phyloP scores from a whole-genome alignment of 345 rosid genomes.

The Chamaenerion angustifolium region DNA sequence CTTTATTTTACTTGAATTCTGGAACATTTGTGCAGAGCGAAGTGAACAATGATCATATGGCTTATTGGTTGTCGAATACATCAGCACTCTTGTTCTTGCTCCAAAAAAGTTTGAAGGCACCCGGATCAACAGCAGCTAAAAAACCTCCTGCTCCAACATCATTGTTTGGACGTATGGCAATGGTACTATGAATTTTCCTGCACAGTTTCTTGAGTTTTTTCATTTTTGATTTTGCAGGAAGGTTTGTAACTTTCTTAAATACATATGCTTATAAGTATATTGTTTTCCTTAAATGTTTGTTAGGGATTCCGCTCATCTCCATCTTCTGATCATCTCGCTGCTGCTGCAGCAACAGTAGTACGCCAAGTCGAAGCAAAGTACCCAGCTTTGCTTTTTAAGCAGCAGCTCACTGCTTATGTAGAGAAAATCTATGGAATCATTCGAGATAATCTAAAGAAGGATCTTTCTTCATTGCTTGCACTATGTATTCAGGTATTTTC shows the following conservation, averaged over 20 bases:
- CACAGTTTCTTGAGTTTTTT: not conserved
- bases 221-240: too few species aligned
- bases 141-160: conserved; percentile 72
- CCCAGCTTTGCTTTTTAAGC: conserved; percentile 94
- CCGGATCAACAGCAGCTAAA: conserved; percentile 36
- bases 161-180: conserved; percentile 86
- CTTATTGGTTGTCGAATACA: conserved; percentile 90
- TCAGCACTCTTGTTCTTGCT: conserved; percentile 76
- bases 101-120: conserved; percentile 56
- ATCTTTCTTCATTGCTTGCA: conserved; percentile 57
- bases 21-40: conserved; percentile 37
- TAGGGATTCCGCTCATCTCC: conserved; percentile 96
- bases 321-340: conserved; percentile 58
- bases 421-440: conserved; percentile 94
- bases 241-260: too few species aligned
- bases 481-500: conserved; percentile 73
- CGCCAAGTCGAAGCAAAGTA: conserved; percentile 93
- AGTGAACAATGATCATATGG: conserved; percentile 83
- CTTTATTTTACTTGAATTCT: too few species aligned
- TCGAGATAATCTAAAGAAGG: conserved; percentile 91
- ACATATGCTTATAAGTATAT: too few species aligned
- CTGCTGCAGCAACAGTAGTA: conserved; percentile 56
- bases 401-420: conserved; percentile 91
- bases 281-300: not conserved
- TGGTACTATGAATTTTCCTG: conserved; percentile 32